Base-by-base conservation (phyloP, 805 yeast genomes). In the Brettanomyces bruxellensis region DNA sequence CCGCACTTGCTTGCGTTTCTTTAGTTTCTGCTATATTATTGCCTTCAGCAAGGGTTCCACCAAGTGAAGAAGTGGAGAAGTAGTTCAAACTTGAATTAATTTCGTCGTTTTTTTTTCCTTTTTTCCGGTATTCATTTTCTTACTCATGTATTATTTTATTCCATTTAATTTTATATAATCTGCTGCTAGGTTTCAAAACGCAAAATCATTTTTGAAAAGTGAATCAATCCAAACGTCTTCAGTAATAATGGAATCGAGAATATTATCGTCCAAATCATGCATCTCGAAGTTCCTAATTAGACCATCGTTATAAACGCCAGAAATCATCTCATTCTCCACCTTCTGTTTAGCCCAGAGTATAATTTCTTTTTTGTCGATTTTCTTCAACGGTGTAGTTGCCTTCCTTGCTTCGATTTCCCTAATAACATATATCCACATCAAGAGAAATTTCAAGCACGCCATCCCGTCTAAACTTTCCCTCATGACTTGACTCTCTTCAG, bases 31-130 rank as follows among this genome's bases (percentile, higher is more conserved):
- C 66, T 0, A 4, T 70, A 0, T 67, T 72, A 47, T 61, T 69
- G 44, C 69, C 79, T 12, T 69, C 68, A 51, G 61, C 62, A 40
- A 64, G 61, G 45, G 55, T 75, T 25, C 81, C 80, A 1, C 61
- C 57, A 22, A 24, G 38, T 18, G 38, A 34, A n/a, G 38, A 32
- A n/a, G 44, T 34, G 22, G 44, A 41, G 9, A 38, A 38, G 38
- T 35, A 12, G 13, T 8, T 6, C 7, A 35, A n/a, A 8, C 7
- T 35, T 35, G 38, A 6, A 28, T 6, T 28, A 28, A 6, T 28
- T 9, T 28, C 32, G 11, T 28, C 32, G 32, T 9, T 28, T 9
- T 6, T 28, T 7, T 28, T 28, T 28, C 32, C 11, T 7, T 9
- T 28, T 9, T 28, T 28, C 11, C 32, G 11, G 32, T 9, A 7